phyloP scores from a whole-genome alignment of 192 early-diverging fungal genomes.

The Podila epigama region DNA sequence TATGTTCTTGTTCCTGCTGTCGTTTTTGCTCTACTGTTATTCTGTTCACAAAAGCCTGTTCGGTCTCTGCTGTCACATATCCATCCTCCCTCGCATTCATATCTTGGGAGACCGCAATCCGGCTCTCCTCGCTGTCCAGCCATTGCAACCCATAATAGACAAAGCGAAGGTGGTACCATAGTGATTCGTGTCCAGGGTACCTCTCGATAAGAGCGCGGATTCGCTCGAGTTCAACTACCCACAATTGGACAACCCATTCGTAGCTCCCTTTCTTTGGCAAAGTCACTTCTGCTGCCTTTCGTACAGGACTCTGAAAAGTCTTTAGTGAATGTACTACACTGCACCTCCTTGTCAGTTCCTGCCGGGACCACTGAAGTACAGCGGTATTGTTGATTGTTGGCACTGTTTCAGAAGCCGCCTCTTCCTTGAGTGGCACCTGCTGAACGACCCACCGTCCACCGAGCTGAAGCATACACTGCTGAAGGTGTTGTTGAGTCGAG shows the following conservation, averaged over 20 bases:
- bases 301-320: constrained; percentile 18
- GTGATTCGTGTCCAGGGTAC: constrained; percentile 60
- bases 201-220: constrained; percentile 24
- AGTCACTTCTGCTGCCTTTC: background rate
- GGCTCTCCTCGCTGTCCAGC: constrained; percentile 21
- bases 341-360: constrained; percentile 10
- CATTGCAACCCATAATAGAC: constrained; percentile 40
- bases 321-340: background rate
- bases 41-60: background rate
- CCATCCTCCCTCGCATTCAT: background rate
- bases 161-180: constrained; percentile 62
- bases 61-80: background rate
- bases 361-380: constrained; percentile 29
- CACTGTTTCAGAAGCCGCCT: background rate
- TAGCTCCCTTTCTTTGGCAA: constrained; percentile 9
- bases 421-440: background rate
- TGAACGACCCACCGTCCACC: constrained; percentile 30
- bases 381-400: background rate
- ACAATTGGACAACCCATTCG: constrained; percentile 31
- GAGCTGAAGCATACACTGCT: constrained; percentile 45
- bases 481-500: constrained; percentile 54
- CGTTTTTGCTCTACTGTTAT: background rate
- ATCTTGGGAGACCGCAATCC: too few relatives aligned
- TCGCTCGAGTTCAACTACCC: constrained; percentile 38
- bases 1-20: background rate